Evolutionary conservation across 179 eudicot species (phyloP).

Genomic region (Camellia oleifera): DNA sequence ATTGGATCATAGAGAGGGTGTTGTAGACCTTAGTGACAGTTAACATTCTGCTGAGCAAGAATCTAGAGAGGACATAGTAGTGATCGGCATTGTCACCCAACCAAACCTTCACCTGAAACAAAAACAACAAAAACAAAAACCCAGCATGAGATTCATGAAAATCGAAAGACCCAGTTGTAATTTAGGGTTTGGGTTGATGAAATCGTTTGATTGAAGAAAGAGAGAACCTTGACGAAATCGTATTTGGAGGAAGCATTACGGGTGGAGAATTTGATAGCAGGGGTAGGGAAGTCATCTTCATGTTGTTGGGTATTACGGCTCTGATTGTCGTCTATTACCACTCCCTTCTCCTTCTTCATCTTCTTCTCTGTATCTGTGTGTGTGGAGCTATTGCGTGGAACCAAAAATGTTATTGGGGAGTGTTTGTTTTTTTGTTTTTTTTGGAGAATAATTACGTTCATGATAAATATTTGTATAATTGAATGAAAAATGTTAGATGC

Average conservation of each 20-base stretch:
- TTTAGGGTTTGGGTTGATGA: constrained; percentile 4
- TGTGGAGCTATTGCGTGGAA: not conserved
- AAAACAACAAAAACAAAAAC: not conserved
- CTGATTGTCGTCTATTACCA: constrained; percentile 19
- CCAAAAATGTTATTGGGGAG: too few species aligned
- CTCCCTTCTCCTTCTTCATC: constrained; percentile 65
- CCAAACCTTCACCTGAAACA: constrained; percentile 91
- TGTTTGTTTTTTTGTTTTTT: too few species aligned
- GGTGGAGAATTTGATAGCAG: constrained; percentile 46
- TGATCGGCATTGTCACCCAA: constrained; percentile 98
- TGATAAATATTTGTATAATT: too few species aligned
- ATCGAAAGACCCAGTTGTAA: not conserved
- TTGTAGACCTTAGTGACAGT: constrained; percentile 83
- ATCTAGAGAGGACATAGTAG: constrained; percentile 90
- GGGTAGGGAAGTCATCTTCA: constrained; percentile 2
- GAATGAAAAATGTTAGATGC: too few species aligned
- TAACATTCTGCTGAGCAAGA: constrained; percentile 93
- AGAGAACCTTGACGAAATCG: constrained; percentile 89
- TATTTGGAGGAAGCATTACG: constrained; percentile 93
- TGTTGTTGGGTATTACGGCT: constrained; percentile 19
- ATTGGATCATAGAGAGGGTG: not conserved
- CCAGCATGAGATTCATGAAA: not conserved
- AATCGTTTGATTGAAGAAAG: not conserved
- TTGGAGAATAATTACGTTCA: too few species aligned
- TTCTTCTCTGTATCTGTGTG: not conserved